A percentile compares a stretch with the other conserved stretches of the same genome.
Evolutionary conservation across 2,329 filamentous ascomycete species (phyloP).

Genomic region (Ascochyta viciae-villosae): DNA sequence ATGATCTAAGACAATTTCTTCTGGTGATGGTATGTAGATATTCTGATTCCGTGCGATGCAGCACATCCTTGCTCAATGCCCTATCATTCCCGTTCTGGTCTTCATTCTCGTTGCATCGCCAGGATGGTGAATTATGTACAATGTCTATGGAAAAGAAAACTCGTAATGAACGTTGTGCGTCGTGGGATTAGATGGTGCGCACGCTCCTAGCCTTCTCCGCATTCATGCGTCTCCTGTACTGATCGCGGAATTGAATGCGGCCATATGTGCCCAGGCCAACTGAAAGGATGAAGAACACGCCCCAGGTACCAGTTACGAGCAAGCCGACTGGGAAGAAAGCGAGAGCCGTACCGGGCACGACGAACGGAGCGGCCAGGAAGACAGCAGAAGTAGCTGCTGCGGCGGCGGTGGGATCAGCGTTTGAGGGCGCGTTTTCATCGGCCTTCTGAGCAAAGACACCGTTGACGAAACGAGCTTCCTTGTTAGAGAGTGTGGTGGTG

Average conservation of each 20-base stretch:
- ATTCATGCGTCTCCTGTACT: conserved; percentile 63
- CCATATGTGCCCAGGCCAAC: conserved; percentile 71
- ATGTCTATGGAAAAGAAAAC: conserved; percentile 14
- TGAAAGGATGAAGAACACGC: conserved; percentile 59
- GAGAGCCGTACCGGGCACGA: conserved; percentile 72
- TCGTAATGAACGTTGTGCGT: conserved; percentile 4
- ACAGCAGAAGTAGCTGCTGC: conserved; percentile 53
- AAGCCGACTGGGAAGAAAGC: conserved; percentile 74
- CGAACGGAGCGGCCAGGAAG: conserved; percentile 60
- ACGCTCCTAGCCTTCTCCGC: conserved; percentile 45
- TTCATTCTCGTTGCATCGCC: conserved; percentile 12
- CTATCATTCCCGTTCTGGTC: background rate
- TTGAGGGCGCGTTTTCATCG: conserved; percentile 55
- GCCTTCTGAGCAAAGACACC: conserved; percentile 71
- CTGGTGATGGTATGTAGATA: background rate
- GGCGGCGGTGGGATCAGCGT: conserved; percentile 51
- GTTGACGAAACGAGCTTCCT: conserved; percentile 74
- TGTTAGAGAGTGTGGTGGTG: conserved; percentile 70
- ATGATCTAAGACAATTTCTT: background rate
- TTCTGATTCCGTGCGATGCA: background rate
- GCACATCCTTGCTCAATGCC: background rate
- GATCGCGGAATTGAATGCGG: conserved; percentile 70
- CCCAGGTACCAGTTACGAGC: conserved; percentile 71
- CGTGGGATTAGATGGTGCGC: conserved; percentile 42
- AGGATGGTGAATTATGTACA: conserved; percentile 31